These are phyloP conservation scores for Lactifluus volemus DNA, from an alignment of 768 basidiomycete species.

Conservation along the genomic window DNA sequence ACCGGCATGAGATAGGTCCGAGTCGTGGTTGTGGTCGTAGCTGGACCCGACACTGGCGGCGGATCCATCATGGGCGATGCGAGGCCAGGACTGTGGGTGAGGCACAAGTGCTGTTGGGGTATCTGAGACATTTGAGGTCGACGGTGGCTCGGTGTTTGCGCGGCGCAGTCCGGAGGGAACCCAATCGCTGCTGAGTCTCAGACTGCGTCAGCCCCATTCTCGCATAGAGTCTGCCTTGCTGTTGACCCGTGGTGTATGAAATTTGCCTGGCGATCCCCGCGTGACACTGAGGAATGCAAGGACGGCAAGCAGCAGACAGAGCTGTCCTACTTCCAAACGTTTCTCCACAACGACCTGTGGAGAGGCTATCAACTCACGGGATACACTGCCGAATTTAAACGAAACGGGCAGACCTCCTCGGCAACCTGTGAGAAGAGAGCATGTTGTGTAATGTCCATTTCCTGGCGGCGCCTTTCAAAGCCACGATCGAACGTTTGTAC, in stretches of 20 bases:
- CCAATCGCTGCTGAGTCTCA: constrained; percentile 51
- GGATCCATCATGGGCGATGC: neutral
- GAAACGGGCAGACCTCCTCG: constrained; percentile 53
- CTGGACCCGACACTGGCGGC: neutral
- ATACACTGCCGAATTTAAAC: neutral
- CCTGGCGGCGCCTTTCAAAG: constrained; percentile 21
- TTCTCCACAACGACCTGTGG: constrained; percentile 77
- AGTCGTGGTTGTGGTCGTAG: constrained; percentile 10
- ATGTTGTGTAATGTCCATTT: constrained; percentile 28
- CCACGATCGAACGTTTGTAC: no score
- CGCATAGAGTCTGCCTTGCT: constrained; percentile 28
- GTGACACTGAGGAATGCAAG: constrained; percentile 86
- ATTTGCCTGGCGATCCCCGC: constrained; percentile 48
- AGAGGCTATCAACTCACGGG: neutral
- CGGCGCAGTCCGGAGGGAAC: constrained; percentile 31
- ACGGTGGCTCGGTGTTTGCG: constrained; percentile 23
- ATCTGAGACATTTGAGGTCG: neutral
- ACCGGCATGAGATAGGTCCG: neutral
- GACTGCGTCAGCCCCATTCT: constrained; percentile 48
- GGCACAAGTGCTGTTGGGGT: neutral
- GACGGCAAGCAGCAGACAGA: constrained; percentile 74
- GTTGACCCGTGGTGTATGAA: constrained; percentile 10
- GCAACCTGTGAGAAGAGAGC: constrained; percentile 63
- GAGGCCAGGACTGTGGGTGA: neutral
- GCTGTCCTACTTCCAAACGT: constrained; percentile 79